phyloP scores from a whole-genome alignment of 2,329 filamentous ascomycete genomes.

The Colletotrichum tabaci region DNA sequence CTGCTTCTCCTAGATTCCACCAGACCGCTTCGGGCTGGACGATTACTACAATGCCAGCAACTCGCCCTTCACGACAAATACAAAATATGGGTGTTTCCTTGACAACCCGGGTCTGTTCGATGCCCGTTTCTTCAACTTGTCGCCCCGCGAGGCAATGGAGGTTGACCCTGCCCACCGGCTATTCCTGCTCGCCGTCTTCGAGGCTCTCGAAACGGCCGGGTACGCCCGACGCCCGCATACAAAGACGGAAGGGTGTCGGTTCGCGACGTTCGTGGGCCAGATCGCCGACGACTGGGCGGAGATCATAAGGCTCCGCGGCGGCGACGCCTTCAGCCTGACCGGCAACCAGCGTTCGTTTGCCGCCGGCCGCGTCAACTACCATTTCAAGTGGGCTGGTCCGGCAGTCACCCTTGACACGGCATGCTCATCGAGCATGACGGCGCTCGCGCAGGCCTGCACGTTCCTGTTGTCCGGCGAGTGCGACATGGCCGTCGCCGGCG shows the following conservation, averaged over 20 bases:
- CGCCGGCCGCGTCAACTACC: slow-evolving; percentile 51
- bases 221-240: not conserved
- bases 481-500: slow-evolving; percentile 75
- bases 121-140: slow-evolving; percentile 87
- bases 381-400: slow-evolving; percentile 47
- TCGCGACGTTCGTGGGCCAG: slow-evolving; percentile 72
- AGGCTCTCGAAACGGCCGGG: slow-evolving; percentile 76
- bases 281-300: slow-evolving; percentile 77
- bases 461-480: slow-evolving; percentile 74
- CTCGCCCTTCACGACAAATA: too few species aligned
- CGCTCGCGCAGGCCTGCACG: slow-evolving; percentile 59
- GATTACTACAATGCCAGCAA: too few species aligned
- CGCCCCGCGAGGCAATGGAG: slow-evolving; percentile 78
- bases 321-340: slow-evolving; percentile 44
- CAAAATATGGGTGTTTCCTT: slow-evolving; percentile 73
- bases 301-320: slow-evolving; percentile 72
- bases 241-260: slow-evolving; percentile 56
- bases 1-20: too few species aligned
- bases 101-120: slow-evolving; percentile 83
- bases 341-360: slow-evolving; percentile 50
- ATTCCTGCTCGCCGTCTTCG: slow-evolving; percentile 74
- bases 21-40: too few species aligned
- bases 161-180: slow-evolving; percentile 77
- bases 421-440: slow-evolving; percentile 44
- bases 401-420: slow-evolving; percentile 47